Percentiles rank a stretch among this genome's conserved stretches.
Evolutionary conservation across 805 yeast species (phyloP).

Genomic region (Metschnikowia picachoensis): DNA sequence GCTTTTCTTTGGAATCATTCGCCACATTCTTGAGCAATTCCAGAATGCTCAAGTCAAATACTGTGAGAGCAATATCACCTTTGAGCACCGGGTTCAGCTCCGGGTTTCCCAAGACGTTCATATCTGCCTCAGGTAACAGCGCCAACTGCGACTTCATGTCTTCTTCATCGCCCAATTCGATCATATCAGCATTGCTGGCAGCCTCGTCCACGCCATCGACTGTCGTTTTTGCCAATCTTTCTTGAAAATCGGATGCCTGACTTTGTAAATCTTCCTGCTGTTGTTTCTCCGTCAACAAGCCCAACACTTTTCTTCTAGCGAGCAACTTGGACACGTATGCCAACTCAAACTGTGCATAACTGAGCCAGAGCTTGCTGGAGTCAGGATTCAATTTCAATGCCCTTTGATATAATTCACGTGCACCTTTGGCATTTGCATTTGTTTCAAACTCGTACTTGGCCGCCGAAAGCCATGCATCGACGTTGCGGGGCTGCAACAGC

Average conservation of each 20-base stretch:
- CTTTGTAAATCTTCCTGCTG: conserved; percentile 49
- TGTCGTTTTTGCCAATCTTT: conserved; percentile 23
- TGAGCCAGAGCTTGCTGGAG: conserved; percentile 69
- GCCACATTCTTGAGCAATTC: conserved; percentile 26
- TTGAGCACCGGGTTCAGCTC: conserved; percentile 72
- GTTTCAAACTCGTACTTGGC: conserved; percentile 90
- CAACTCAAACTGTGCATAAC: conserved; percentile 84
- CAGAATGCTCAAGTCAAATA: conserved; percentile 36
- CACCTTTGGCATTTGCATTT: conserved; percentile 84
- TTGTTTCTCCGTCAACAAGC: conserved; percentile 69
- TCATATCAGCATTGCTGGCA: conserved; percentile 33
- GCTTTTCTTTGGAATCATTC: conserved; percentile 31
- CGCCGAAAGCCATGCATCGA: conserved; percentile 90
- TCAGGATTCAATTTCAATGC: conserved; percentile 82
- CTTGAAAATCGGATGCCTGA: conserved; percentile 14
- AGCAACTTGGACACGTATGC: conserved; percentile 79
- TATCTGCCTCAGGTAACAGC: conserved; percentile 80
- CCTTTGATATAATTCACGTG: conserved; percentile 80
- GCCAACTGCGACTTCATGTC: conserved; percentile 60
- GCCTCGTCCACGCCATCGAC: conserved; percentile 16
- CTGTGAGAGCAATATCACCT: conserved; percentile 46
- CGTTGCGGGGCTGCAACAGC: conserved; percentile 85
- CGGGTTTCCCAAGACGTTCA: conserved; percentile 80
- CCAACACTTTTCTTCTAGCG: conserved; percentile 78
- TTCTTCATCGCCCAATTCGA: conserved; percentile 41